Percentiles rank a stretch among this genome's conserved stretches.
phyloP scores from a whole-genome alignment of 371 early-diverging fungal species.

The Blastocladiella emersonii region DNA sequence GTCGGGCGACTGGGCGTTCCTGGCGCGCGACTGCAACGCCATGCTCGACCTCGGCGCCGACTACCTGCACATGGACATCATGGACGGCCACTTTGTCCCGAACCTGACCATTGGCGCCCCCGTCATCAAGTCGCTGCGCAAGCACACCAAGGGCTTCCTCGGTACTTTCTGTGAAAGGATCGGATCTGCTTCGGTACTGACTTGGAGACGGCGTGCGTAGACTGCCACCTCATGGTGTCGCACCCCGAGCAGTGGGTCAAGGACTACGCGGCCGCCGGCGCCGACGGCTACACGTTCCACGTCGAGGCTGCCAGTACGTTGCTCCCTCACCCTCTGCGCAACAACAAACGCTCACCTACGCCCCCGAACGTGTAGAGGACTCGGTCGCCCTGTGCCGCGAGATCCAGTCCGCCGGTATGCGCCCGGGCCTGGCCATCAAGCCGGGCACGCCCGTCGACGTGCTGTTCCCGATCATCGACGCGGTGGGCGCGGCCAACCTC shows the following conservation, averaged over 20 bases:
- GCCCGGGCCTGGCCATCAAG: slow-evolving; percentile 88
- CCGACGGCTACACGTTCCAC: slow-evolving; percentile 82
- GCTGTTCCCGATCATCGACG: slow-evolving; percentile 26
- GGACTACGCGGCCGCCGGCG: slow-evolving; percentile 89
- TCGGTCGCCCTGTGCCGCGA: slow-evolving; percentile 55
- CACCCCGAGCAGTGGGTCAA: slow-evolving; percentile 89
- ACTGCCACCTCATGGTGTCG: slow-evolving; percentile 96
- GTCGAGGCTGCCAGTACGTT: slow-evolving; percentile 65
- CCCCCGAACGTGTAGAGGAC: slow-evolving; percentile 26
- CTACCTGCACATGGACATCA: slow-evolving; percentile 70
- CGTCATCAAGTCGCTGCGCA: slow-evolving; percentile 70
- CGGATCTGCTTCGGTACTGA: neutral
- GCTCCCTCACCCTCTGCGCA: neutral
- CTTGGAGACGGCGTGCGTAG: slow-evolving; percentile 17
- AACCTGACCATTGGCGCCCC: slow-evolving; percentile 94
- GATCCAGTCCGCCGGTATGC: slow-evolving; percentile 75
- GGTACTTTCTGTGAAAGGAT: slow-evolving; percentile 26
- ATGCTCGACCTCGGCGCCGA: slow-evolving; percentile 87
- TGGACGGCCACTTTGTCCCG: slow-evolving; percentile 86
- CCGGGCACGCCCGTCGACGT: slow-evolving; percentile 76
- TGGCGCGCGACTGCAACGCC: slow-evolving; percentile 74
- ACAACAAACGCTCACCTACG: too few species aligned
- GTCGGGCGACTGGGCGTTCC: slow-evolving; percentile 78
- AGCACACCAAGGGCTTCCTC: slow-evolving; percentile 78
- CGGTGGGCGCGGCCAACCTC: slow-evolving; percentile 39